Evolutionary conservation across 495 filamentous ascomycete species (phyloP), one percentile per base, ranked within the genome.

Genomic region (Chaetomium fimeti): DNA sequence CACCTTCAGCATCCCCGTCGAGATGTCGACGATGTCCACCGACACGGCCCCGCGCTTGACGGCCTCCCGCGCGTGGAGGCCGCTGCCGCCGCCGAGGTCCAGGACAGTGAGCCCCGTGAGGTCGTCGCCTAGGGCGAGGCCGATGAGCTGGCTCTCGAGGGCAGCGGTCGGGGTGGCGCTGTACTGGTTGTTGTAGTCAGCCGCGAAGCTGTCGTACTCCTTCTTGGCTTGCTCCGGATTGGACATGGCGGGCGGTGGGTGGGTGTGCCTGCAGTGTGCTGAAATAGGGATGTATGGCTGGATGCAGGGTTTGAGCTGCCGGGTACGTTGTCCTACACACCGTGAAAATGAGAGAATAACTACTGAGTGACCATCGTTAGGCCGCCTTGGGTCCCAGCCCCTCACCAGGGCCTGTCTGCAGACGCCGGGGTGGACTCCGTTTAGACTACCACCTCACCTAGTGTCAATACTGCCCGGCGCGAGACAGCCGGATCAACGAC

Each of bases 61-160:
- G 6, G 68, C 74, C 12, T 56, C 22, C 3, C 72, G 69, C 0
- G 73, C 72, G 60, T 74, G 72, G 0, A 72, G n/a, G 40, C 76
- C 75, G 27, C 60, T 75, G 63, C 74, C 76, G 48, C 75, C 75
- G 24, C 72, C 76, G 3, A 78, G 72, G 55, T 78, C 76, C 20
- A 78, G 75, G 32, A 78, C 62, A 7, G 58, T 62, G 9, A 65
- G 66, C 20, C 68, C 69, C 2, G 69, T 65, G 54, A 68, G 70
- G 53, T 67, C 53, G 36, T 58, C 68, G 8, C n/a, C n/a, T n/a
- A 76, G 65, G 24, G 71, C 74, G 9, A 56, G 29, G 7, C 45
- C 27, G 62, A 74, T 61, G 56, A 72, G 70, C 40, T 73, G 54
- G 36, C 38, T 22, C 32, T 73, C 71, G 45, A 73, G 38, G 7